Evolutionary conservation across 805 yeast genomes (phyloP).

Genomic region (Saccharomycopsis schoenii): DNA sequence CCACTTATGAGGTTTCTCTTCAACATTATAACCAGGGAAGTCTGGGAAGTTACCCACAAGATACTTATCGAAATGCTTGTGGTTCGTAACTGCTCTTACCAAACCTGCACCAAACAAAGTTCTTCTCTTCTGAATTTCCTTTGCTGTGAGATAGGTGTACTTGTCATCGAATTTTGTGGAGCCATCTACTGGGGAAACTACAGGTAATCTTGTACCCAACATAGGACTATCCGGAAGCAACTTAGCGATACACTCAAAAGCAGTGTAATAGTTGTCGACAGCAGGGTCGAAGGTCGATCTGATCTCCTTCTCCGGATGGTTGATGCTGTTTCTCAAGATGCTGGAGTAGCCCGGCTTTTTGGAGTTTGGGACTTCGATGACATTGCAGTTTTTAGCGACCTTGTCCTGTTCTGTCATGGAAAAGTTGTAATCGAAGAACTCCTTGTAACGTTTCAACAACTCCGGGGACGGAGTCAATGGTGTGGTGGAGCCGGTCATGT

Average conservation of each 20-base stretch:
- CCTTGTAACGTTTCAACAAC: neutral
- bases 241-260: conserved; percentile 35
- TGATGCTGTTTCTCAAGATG: conserved; percentile 31
- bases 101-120: conserved; percentile 33
- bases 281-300: conserved; percentile 34
- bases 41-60: conserved; percentile 9
- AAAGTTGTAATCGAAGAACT: neutral
- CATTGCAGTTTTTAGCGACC: conserved; percentile 1
- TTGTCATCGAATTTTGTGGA: conserved; percentile 18
- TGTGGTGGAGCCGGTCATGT: neutral
- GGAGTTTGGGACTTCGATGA: conserved; percentile 29
- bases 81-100: conserved; percentile 22
- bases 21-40: conserved; percentile 23
- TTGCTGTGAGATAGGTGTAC: conserved; percentile 24
- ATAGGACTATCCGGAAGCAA: conserved; percentile 31
- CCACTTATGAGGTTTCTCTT: conserved; percentile 25
- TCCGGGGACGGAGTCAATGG: neutral
- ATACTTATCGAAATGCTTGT: conserved; percentile 17
- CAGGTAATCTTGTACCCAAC: conserved; percentile 34
- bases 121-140: conserved; percentile 27
- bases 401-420: neutral
- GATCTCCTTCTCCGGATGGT: conserved; percentile 18
- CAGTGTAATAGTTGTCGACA: conserved; percentile 34
- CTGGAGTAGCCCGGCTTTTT: conserved; percentile 35
- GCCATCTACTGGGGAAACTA: no score